These are phyloP conservation scores for Cryptosporidium tyzzeri DNA, from an alignment of 169 alveolate genomes.

Conservation along the genomic window DNA sequence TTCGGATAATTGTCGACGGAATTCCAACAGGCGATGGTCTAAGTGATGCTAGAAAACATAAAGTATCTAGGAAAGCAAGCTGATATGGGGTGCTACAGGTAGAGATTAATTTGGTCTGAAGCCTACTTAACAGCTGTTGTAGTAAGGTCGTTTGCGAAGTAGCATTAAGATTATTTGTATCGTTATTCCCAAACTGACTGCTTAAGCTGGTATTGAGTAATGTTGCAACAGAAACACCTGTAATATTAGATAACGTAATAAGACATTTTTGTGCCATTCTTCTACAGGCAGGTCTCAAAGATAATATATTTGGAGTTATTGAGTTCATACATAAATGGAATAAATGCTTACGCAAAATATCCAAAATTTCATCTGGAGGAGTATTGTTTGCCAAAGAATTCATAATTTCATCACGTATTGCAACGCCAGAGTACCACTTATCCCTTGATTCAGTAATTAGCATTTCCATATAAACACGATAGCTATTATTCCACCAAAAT, in stretches of 20 bases:
- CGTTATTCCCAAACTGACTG: not conserved
- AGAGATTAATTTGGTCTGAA: slow-evolving; percentile 68
- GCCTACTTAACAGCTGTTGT: slow-evolving; percentile 61
- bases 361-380: slow-evolving; percentile 28
- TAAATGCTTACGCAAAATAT: slow-evolving; percentile 29
- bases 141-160: slow-evolving; percentile 37
- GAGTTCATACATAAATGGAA: slow-evolving; percentile 43
- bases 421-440: slow-evolving; percentile 16
- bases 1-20: slow-evolving; percentile 60
- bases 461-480: slow-evolving; percentile 67
- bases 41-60: slow-evolving; percentile 62
- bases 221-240: slow-evolving; percentile 68
- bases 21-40: slow-evolving; percentile 67
- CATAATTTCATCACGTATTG: slow-evolving; percentile 26
- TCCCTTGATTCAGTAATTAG: slow-evolving; percentile 36
- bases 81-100: slow-evolving; percentile 71
- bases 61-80: slow-evolving; percentile 59
- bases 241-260: slow-evolving; percentile 14
- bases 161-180: not conserved
- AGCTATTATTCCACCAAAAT: slow-evolving; percentile 46
- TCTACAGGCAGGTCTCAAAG: slow-evolving; percentile 60
- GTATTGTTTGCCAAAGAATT: not conserved
- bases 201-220: slow-evolving; percentile 39
- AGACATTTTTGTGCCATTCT: slow-evolving; percentile 75
- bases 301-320: slow-evolving; percentile 46